Base-by-base conservation (phyloP, 768 basidiomycete genomes). In the Pisolithus sp. region DNA sequence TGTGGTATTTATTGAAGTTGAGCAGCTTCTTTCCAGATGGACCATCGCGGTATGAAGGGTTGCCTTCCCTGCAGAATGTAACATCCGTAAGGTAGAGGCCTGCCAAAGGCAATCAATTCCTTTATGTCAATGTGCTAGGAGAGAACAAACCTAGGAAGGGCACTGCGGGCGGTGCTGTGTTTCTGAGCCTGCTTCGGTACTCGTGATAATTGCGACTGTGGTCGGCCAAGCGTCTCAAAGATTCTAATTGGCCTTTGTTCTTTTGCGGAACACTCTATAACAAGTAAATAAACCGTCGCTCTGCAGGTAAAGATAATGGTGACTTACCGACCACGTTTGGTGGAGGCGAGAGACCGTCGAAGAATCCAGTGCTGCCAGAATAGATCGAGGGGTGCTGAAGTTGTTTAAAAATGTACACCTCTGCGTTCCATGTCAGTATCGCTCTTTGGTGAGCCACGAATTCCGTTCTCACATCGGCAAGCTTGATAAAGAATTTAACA, bases 1-100 rank as follows among this genome's bases (percentile, higher is more conserved):
- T 95, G 62, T 89, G 87, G 61, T 96, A 98, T 68, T 96, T 95
- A 69, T 94, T 95, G 63, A 96, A 93, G 69, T 99, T 99, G 65
- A 98, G 77, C 37, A 99, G 71, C 59, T 83, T 88, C 69, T 89
- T 85, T 53, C 78, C 78, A 1, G 86, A 67, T 0, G 93, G 89
- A 5, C 93, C 89, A 15, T 83, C 79, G 57, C 95, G 80, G 59
- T 86, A 76, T 13, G 89, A 86, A 15, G 90, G 86, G 65, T 97
- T 97, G 18, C 95, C 95, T 62, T 97, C 95, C 38, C 89, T 82
- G 64, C 92, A 95, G 69, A 98, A 98, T 6, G 93, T 97, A 53
- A 96, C 78, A 67, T 94, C 93, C 9, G 93, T 93, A 55, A 94
- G 72, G 67, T 93, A 93, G 34, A 92, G 73, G 46, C 88, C 89